Evolutionary conservation across 352 stramenopile species (phyloP).

Genomic region (Poterioochromonas sp.): DNA sequence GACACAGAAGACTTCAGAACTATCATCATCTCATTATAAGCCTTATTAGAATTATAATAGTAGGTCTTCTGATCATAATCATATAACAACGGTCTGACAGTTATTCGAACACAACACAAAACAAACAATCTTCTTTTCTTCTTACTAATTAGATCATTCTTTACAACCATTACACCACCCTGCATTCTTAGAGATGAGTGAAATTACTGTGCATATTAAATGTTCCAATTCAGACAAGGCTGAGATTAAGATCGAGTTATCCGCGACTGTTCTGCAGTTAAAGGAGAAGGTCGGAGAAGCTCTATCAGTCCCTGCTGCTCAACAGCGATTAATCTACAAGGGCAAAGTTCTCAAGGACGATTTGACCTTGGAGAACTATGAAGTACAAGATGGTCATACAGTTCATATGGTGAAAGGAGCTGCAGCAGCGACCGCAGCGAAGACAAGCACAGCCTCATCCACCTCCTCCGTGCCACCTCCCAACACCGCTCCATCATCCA

Average conservation of each 20-base stretch:
- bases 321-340: conserved; percentile 63
- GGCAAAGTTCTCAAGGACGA: conserved; percentile 80
- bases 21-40: too few species aligned
- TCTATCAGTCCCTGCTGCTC: not conserved
- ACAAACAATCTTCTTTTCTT: too few species aligned
- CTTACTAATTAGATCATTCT: not conserved
- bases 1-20: too few species aligned
- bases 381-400: conserved; percentile 42
- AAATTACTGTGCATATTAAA: conserved; percentile 5
- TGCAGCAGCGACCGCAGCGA: not conserved
- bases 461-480: not conserved
- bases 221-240: conserved; percentile 25
- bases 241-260: not conserved
- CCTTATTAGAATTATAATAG: too few species aligned
- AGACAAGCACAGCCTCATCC: not conserved
- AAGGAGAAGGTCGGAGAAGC: not conserved
- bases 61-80: too few species aligned
- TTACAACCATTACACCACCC: not conserved
- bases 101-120: too few species aligned
- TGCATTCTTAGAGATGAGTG: not conserved
- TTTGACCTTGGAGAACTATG: conserved; percentile 64
- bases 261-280: not conserved
- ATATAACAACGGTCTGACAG: too few species aligned
- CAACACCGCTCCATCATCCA: not conserved
- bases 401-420: conserved; percentile 37